Evolutionary conservation across 768 basidiomycete species (phyloP).

Genomic region (Mycena kentingensis): DNA sequence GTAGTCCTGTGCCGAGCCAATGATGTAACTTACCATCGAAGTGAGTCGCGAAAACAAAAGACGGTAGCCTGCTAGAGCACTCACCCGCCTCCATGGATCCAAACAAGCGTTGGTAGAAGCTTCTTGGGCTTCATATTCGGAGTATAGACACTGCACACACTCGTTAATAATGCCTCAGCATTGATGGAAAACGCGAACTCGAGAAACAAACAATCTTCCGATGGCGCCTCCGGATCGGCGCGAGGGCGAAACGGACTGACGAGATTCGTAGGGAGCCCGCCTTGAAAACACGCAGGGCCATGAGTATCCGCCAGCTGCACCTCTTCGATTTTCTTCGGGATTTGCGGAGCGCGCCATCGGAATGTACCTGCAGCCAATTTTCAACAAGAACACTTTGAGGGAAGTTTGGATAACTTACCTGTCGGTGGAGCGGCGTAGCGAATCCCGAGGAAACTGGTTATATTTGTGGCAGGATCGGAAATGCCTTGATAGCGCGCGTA

Average conservation of each 20-base stretch:
- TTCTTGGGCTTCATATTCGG: conserved; percentile 12
- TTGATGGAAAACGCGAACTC: conserved; percentile 31
- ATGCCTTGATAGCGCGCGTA: conserved; percentile 28
- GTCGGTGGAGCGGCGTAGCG: conserved; percentile 10
- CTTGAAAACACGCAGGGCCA: not conserved
- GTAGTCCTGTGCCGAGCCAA: not conserved
- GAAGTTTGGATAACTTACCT: not conserved
- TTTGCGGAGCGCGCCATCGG: conserved; percentile 3
- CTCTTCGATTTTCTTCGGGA: not conserved
- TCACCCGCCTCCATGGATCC: conserved; percentile 29
- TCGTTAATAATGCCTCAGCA: not conserved
- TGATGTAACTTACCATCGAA: conserved; percentile 9
- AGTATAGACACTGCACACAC: conserved; percentile 2
- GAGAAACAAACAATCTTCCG: conserved; percentile 37
- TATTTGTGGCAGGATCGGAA: conserved; percentile 16
- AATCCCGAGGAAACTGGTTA: conserved; percentile 22
- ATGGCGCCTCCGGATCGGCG: not conserved
- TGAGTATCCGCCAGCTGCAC: conserved; percentile 1
- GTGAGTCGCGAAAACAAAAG: not conserved
- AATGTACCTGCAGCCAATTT: not conserved
- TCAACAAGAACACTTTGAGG: too few relatives aligned
- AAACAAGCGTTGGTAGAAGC: conserved; percentile 25
- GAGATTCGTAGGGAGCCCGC: not conserved
- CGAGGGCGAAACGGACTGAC: too few relatives aligned
- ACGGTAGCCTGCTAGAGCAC: not conserved